phyloP scores from a whole-genome alignment of 148 eudicot species.

The Dianthus caryophyllus region DNA sequence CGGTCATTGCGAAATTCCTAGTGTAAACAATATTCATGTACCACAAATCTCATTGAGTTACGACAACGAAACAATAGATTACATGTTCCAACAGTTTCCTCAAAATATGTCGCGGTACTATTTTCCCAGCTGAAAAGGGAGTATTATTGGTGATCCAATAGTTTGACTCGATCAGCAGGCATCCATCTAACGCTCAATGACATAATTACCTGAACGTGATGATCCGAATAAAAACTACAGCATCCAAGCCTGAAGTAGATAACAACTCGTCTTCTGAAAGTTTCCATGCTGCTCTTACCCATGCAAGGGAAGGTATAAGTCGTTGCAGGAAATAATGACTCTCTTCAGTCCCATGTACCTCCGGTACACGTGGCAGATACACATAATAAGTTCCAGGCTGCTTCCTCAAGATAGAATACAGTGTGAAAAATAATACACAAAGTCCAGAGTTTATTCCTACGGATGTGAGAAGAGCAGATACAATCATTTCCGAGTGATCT shows the following conservation, averaged over 20 bases:
- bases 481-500: constrained; percentile 42
- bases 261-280: constrained; percentile 61
- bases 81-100: neutral
- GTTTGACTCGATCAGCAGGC: neutral
- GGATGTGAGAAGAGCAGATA: constrained; percentile 69
- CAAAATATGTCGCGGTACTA: neutral
- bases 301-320: constrained; percentile 55
- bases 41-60: neutral
- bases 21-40: no score
- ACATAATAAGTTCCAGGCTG: constrained; percentile 57
- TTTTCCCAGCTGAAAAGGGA: neutral
- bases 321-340: constrained; percentile 29
- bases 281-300: constrained; percentile 65
- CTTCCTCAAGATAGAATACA: constrained; percentile 61
- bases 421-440: constrained; percentile 52
- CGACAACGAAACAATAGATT: neutral
- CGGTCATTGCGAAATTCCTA: no score
- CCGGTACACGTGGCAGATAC: constrained; percentile 52
- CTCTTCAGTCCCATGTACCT: constrained; percentile 30
- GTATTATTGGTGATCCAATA: neutral
- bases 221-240: constrained; percentile 64
- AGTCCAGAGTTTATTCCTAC: constrained; percentile 67
- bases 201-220: constrained; percentile 55
- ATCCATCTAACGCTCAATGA: neutral
- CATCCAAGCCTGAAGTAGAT: constrained; percentile 70